These are phyloP conservation scores for Ilyonectria destructans DNA, from an alignment of 2,329 filamentous ascomycete genomes.

Conservation along the genomic window DNA sequence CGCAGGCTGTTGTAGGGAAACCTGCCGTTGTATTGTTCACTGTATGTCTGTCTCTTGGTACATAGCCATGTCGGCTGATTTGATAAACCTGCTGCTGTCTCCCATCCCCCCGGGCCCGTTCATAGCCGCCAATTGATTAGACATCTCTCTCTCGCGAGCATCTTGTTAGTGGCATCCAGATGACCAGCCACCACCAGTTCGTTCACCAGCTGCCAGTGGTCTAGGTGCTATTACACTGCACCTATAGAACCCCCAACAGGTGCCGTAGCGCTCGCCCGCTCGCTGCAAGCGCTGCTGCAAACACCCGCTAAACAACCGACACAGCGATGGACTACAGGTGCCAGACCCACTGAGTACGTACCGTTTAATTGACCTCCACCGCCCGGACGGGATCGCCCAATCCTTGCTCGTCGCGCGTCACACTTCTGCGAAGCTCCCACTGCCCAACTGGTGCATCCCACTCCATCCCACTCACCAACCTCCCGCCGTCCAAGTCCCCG, in stretches of 20 bases:
- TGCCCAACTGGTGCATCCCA: slow-evolving; percentile 26
- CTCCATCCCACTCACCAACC: slow-evolving; percentile 31
- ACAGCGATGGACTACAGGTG: neutral
- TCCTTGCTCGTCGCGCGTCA: slow-evolving; percentile 44
- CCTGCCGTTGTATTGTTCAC: neutral
- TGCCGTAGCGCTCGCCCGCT: neutral
- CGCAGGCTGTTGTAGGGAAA: neutral
- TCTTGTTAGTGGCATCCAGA: slow-evolving; percentile 16
- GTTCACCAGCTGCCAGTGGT: neutral
- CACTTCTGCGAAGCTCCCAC: slow-evolving; percentile 37
- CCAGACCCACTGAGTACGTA: slow-evolving; percentile 21
- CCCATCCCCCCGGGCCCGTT: slow-evolving; percentile 13
- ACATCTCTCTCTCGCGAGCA: neutral
- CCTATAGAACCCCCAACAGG: slow-evolving; percentile 15
- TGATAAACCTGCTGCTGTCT: neutral
- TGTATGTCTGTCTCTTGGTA: neutral
- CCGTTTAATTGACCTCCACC: slow-evolving; percentile 42
- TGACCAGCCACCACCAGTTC: slow-evolving; percentile 16
- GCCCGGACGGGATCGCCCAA: slow-evolving; percentile 37
- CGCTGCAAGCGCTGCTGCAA: neutral
- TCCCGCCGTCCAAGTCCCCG: slow-evolving; percentile 23
- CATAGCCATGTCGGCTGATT: slow-evolving; percentile 3
- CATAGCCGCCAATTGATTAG: slow-evolving; percentile 8
- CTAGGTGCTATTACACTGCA: slow-evolving; percentile 1
- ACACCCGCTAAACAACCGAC: slow-evolving; percentile 6